Conservation (phyloP, 495 filamentous ascomycete genomes). For the Hyaloscypha hepaticicola region DNA sequence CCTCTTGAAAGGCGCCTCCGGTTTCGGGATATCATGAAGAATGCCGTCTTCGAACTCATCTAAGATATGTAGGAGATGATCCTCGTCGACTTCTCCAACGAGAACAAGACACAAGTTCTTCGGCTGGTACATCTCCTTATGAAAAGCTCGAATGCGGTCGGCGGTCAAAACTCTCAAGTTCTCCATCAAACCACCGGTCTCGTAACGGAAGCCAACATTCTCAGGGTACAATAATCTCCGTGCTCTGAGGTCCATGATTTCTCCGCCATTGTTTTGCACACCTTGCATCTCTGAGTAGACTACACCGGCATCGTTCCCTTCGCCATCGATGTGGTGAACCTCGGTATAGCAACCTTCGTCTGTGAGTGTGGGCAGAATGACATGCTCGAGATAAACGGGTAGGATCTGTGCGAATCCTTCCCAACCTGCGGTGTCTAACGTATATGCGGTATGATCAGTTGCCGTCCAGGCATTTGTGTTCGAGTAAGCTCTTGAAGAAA, state of each 20-base stretch:
- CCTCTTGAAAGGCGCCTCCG: slow-evolving; percentile 72
- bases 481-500: slow-evolving; percentile 90
- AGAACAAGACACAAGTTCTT: slow-evolving; percentile 91
- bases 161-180: slow-evolving; percentile 79
- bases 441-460: slow-evolving; percentile 96
- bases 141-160: slow-evolving; percentile 87
- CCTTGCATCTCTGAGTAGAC: slow-evolving; percentile 99
- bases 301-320: slow-evolving; percentile 92
- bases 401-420: slow-evolving; percentile 93
- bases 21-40: slow-evolving; percentile 71
- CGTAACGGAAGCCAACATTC: slow-evolving; percentile 88
- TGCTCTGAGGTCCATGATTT: slow-evolving; percentile 81
- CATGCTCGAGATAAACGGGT: slow-evolving; percentile 93
- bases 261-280: slow-evolving; percentile 75
- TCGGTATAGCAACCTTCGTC: slow-evolving; percentile 94
- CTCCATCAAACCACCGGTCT: slow-evolving; percentile 97
- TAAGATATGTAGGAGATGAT: slow-evolving; percentile 72
- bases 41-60: slow-evolving; percentile 89
- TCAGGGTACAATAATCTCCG: slow-evolving; percentile 82
- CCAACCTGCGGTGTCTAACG: slow-evolving; percentile 92
- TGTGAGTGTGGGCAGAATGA: slow-evolving; percentile 86
- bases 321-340: slow-evolving; percentile 91
- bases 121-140: slow-evolving; percentile 97
- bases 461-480: slow-evolving; percentile 95
- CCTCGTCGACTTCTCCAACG: slow-evolving; percentile 84